Percentiles rank a stretch among this genome's conserved stretches.
Conservation (phyloP, 2,329 filamentous ascomycete species). For the Diaporthe citriasiana region DNA sequence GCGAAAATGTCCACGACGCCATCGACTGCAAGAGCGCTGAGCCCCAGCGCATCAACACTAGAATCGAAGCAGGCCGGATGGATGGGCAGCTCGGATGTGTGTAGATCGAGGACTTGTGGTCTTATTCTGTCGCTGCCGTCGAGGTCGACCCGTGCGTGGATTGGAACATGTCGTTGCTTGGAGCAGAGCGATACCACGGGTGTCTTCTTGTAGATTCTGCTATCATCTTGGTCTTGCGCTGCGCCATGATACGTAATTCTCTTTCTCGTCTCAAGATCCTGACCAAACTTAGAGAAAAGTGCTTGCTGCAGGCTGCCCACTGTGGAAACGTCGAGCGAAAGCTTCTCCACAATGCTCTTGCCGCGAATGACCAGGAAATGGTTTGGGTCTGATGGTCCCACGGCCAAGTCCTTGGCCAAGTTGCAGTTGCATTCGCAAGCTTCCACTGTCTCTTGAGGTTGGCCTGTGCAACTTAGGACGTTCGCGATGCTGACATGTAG, state of each 20-base stretch:
- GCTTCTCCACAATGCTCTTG: constrained; percentile 20
- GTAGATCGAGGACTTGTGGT: constrained; percentile 19
- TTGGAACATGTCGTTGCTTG: constrained; percentile 12
- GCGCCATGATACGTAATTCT: neutral
- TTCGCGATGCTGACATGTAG: neutral
- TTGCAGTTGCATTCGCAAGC: constrained; percentile 28
- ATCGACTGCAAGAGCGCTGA: neutral
- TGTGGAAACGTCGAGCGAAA: constrained; percentile 2
- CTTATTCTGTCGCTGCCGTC: constrained; percentile 1
- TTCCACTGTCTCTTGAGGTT: neutral
- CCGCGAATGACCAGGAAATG: constrained; percentile 27
- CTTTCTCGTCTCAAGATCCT: constrained; percentile 16
- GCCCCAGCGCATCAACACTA: neutral
- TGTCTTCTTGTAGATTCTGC: neutral
- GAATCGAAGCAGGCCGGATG: constrained; percentile 10
- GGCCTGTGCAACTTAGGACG: neutral
- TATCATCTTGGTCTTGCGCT: neutral
- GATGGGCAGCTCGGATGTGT: constrained; percentile 33
- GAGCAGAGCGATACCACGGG: constrained; percentile 32
- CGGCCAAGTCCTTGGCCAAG: neutral
- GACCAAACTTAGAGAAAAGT: constrained; percentile 10
- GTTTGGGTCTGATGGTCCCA: neutral
- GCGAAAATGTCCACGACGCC: constrained; percentile 25
- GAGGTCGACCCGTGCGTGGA: neutral
- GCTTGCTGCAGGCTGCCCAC: constrained; percentile 6